Evolutionary conservation across 257 asterid species (phyloP).

Genomic region (Galeopsis tetrahit): DNA sequence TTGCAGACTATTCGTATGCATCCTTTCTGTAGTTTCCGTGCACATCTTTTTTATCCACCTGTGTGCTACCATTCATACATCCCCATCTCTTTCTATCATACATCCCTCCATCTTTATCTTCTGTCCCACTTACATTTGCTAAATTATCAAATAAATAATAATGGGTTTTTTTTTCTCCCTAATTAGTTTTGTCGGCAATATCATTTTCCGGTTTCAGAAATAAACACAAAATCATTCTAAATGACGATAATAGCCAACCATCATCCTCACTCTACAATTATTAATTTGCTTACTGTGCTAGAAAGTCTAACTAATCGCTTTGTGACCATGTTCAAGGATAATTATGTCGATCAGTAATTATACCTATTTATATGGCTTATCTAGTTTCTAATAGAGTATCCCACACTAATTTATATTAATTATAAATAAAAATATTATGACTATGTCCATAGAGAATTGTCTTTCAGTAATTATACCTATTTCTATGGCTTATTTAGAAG

Average conservation of each 20-base stretch:
- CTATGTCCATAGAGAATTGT: no score
- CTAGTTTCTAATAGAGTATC: neutral
- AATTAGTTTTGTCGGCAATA: constrained; percentile 48
- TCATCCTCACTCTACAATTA: neutral
- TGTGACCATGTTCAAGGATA: neutral
- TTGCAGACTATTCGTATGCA: constrained; percentile 47
- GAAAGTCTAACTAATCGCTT: neutral
- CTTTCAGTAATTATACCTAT: no score
- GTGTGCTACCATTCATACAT: constrained; percentile 41
- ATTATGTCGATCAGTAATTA: neutral
- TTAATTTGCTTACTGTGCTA: neutral
- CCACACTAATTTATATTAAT: neutral
- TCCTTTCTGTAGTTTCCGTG: constrained; percentile 49
- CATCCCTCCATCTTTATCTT: constrained; percentile 38
- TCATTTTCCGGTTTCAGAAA: constrained; percentile 9
- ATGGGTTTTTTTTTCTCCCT: constrained; percentile 12
- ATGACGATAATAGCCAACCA: neutral
- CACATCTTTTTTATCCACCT: constrained; percentile 38
- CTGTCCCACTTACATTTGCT: constrained; percentile 40
- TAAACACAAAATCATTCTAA: neutral
- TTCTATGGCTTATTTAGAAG: no score
- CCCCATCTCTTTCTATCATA: constrained; percentile 39
- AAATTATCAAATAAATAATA: neutral
- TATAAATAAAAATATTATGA: no score
- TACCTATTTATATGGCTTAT: neutral